Evolutionary conservation across 768 basidiomycete genomes (phyloP), one percentile per base, ranked within the genome.

Genomic region (Pisolithus tinctorius): DNA sequence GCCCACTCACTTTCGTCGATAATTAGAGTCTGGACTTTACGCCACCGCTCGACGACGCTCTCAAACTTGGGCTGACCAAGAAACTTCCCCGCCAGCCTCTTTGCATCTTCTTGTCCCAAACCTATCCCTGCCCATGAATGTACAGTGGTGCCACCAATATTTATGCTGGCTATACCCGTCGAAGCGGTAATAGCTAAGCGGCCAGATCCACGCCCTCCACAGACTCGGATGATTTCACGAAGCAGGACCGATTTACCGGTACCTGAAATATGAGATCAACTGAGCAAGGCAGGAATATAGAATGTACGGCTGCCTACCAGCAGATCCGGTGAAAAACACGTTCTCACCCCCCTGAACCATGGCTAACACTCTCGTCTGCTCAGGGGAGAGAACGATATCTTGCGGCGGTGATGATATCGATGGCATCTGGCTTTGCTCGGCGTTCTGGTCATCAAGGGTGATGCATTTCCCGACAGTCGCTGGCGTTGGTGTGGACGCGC

Each of bases 241-340:
- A 93, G 70, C 0, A 92, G 69, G 6, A 92, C 84, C 0, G 90
- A 92, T 67, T 93, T 93, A 25, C 90, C 90, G 2, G 90, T 92
- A 25, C 83, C 82, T 83, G 34, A 14, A 34, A 47, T 4, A 47
- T 47, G 49, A 16, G 29, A 11, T 63, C 29, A 55, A 36, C 36
- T 27, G 27, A 4, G 16, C 3, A 44, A 17, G 10, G 39, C 34
- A n/a, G 23, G 8, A 34, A 13, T 14, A 31, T 31, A 37, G 40
- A 36, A 30, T 26, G 16, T 36, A 26, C 10, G 36, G 27, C 29
- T 51, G 66, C 88, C 88, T 48, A 66, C 88, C 89, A 48, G 91
- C 91, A 16, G 86, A 85, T 2, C 91, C 91, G 0, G 90, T 92
- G 64, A 93, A 93, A 67, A 93, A 93, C 7, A 92, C 80, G 59